Evolutionary conservation across 2,329 filamentous ascomycete genomes (phyloP).

Genomic region (Aspergillus fumigatiaffinis): DNA sequence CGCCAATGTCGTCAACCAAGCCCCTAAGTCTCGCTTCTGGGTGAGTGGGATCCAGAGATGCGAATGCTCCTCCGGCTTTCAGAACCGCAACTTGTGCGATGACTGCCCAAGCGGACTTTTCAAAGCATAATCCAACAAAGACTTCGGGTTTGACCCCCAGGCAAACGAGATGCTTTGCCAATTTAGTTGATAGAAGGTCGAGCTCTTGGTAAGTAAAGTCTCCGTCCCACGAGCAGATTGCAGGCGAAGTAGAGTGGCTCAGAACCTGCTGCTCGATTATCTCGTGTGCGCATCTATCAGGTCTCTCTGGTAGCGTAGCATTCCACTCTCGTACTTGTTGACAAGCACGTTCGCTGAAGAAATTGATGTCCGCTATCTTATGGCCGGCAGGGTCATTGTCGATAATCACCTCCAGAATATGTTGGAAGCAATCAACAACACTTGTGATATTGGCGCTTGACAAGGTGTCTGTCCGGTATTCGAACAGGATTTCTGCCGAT

Average conservation of each 20-base stretch:
- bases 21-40: conserved; percentile 34
- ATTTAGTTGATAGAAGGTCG: conserved; percentile 34
- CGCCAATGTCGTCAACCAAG: conserved; percentile 33
- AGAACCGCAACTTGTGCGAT: conserved; percentile 40
- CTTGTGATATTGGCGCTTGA: conserved; percentile 32
- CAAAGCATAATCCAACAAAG: conserved; percentile 40
- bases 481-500: conserved; percentile 49
- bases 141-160: conserved; percentile 39
- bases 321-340: conserved; percentile 35
- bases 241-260: conserved; percentile 21
- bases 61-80: conserved; percentile 42
- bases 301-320: conserved; percentile 20
- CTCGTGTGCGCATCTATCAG: conserved; percentile 34
- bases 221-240: conserved; percentile 35
- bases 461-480: conserved; percentile 49
- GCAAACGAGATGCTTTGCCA: conserved; percentile 33
- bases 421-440: conserved; percentile 31
- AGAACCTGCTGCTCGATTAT: conserved; percentile 32
- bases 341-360: conserved; percentile 28
- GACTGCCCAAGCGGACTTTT: conserved; percentile 43
- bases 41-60: conserved; percentile 39
- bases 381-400: conserved; percentile 6
- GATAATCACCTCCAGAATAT: conserved; percentile 28
- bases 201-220: conserved; percentile 36
- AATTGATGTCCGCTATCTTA: conserved; percentile 26